Percentiles rank a stretch among this genome's conserved stretches.
Evolutionary conservation across 306 rosid genomes (phyloP).

Genomic region (Castanea sativa): DNA sequence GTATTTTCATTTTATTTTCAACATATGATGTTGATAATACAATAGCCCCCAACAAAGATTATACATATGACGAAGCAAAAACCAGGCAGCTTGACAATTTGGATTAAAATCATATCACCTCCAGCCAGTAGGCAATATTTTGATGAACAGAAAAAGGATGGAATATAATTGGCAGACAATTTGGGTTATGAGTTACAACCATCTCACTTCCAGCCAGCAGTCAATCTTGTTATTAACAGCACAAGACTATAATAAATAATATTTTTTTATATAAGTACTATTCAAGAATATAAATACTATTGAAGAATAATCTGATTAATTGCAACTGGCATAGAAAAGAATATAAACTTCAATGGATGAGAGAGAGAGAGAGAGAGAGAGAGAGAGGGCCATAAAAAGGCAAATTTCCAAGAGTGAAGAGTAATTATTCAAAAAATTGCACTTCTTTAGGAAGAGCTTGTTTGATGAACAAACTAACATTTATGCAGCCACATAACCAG

Average conservation of each 20-base stretch:
- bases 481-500: background rate
- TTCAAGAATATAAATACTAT: background rate
- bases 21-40: background rate
- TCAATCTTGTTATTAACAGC: too few relatives aligned
- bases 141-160: background rate
- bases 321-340: background rate
- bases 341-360: background rate
- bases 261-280: too few relatives aligned
- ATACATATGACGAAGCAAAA: background rate
- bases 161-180: too few relatives aligned
- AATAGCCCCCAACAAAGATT: background rate
- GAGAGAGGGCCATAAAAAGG: background rate
- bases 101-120: background rate
- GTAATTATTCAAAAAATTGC: background rate
- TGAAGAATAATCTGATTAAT: background rate
- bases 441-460: background rate
- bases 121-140: background rate
- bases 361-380: background rate
- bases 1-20: background rate
- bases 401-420: background rate
- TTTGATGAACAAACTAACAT: background rate
- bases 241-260: too few relatives aligned
- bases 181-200: too few relatives aligned
- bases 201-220: too few relatives aligned
- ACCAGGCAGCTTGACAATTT: background rate